A percentile compares a stretch with the other conserved stretches of the same genome.
Conservation (phyloP, 257 asterid species). For the Nicotiana paniculata region DNA sequence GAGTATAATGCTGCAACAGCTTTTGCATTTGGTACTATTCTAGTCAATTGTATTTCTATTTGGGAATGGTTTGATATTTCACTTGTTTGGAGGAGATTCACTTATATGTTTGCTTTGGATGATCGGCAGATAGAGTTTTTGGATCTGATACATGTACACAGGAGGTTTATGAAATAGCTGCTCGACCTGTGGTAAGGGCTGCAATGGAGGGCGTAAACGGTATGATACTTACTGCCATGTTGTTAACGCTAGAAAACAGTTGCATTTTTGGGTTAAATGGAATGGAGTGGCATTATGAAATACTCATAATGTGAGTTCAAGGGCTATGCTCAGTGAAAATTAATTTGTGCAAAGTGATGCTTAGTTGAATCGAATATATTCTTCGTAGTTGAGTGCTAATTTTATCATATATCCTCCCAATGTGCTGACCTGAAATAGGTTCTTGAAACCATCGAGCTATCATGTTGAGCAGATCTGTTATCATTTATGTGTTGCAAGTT, state of each 20-base stretch:
- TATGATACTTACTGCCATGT: constrained; percentile 23
- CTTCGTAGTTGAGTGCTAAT: not conserved
- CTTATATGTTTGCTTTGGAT: not conserved
- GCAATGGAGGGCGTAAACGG: constrained; percentile 99
- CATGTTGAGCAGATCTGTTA: not conserved
- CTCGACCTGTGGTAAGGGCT: constrained; percentile 89
- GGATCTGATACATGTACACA: constrained; percentile 70
- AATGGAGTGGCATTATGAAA: not conserved
- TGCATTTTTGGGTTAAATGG: not conserved
- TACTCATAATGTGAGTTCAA: not conserved
- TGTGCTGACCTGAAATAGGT: not conserved
- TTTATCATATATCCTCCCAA: not conserved
- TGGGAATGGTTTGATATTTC: constrained; percentile 3
- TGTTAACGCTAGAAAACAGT: not conserved
- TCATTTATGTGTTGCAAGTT: not conserved
- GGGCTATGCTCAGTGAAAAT: not conserved
- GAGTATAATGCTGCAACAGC: constrained; percentile 85
- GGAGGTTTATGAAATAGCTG: constrained; percentile 94
- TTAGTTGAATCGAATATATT: not conserved
- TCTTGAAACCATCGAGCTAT: not conserved
- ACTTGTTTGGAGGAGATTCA: not conserved
- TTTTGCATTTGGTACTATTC: constrained; percentile 73
- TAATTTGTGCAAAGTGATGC: not conserved
- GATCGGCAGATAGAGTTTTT: constrained; percentile 71
- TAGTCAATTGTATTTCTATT: constrained; percentile 3